Evolutionary conservation across 352 stramenopile species (phyloP).

Genomic region (Pythium insidiosum): DNA sequence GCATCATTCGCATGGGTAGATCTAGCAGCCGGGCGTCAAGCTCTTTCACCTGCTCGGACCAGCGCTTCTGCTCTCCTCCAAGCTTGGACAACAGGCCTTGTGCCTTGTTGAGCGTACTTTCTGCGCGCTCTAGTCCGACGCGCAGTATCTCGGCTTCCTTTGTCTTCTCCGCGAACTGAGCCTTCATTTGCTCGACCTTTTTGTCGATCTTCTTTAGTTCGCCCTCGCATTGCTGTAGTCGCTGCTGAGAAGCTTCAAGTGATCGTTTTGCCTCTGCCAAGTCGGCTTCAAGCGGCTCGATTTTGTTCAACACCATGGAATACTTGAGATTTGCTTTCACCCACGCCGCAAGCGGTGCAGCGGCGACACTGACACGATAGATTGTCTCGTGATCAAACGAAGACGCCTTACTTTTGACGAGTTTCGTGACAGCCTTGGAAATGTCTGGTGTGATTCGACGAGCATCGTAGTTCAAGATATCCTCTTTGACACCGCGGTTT

Average conservation of each 20-base stretch:
- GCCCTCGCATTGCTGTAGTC: constrained; percentile 83
- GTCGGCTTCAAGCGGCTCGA: constrained; percentile 90
- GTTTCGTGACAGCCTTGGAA: constrained; percentile 86
- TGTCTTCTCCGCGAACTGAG: constrained; percentile 89
- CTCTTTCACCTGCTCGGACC: constrained; percentile 86
- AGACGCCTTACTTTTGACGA: constrained; percentile 89
- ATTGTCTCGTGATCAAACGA: constrained; percentile 94
- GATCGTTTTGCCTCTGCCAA: constrained; percentile 83
- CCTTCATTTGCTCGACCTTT: constrained; percentile 85
- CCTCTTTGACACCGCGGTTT: constrained; percentile 93
- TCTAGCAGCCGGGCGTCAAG: constrained; percentile 69
- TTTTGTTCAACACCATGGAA: constrained; percentile 93
- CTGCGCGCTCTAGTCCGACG: constrained; percentile 78
- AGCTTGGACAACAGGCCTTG: constrained; percentile 88
- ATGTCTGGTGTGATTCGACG: constrained; percentile 88
- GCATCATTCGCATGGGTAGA: constrained; percentile 86
- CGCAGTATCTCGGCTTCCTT: constrained; percentile 89
- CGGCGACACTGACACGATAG: constrained; percentile 90
- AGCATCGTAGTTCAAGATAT: constrained; percentile 95
- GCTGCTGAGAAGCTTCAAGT: constrained; percentile 82
- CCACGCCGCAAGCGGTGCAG: constrained; percentile 91
- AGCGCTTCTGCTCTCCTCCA: constrained; percentile 87
- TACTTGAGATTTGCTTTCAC: constrained; percentile 96
- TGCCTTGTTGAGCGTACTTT: constrained; percentile 89
- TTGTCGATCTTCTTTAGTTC: constrained; percentile 90